These are phyloP conservation scores for Kurtzmaniella natalensis DNA, from an alignment of 1,139 yeast genomes.

Conservation along the genomic window DNA sequence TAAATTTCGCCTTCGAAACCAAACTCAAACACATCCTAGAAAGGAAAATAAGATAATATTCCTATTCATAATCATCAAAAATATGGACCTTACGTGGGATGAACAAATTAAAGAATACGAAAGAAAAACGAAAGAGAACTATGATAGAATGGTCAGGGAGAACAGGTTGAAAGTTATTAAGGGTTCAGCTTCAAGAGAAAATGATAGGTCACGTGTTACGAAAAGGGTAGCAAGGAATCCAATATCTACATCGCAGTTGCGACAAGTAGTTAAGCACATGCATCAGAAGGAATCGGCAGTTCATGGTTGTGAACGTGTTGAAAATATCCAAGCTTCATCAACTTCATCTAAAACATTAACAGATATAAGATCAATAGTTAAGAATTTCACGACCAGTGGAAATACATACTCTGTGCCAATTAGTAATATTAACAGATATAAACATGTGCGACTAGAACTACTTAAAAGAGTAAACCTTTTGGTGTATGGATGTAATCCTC, in stretches of 20 bases:
- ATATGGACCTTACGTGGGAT: conserved; percentile 6
- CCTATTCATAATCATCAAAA: no score
- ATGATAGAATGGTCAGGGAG: conserved; percentile 15
- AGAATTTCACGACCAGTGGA: conserved; percentile 3
- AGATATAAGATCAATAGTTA: not conserved
- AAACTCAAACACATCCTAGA: no score
- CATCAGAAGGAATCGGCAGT: no score
- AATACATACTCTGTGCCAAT: conserved; percentile 2
- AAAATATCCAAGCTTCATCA: not conserved
- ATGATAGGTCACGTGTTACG: conserved; percentile 3
- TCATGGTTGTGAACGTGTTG: no score
- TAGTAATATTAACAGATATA: conserved; percentile 4
- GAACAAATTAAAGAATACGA: conserved; percentile 16
- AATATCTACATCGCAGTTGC: conserved; percentile 1
- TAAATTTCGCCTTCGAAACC: no score
- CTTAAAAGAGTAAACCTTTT: conserved; percentile 4
- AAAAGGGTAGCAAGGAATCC: not conserved
- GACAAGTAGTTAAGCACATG: not conserved
- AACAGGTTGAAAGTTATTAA: conserved; percentile 9
- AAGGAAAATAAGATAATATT: no score
- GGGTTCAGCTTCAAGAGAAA: conserved; percentile 5
- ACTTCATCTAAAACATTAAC: not conserved
- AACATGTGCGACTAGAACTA: conserved; percentile 3
- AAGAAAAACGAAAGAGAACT: conserved; percentile 13
- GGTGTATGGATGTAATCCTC: conserved; percentile 2